These are phyloP conservation scores for Hygrocybe punicea DNA, from an alignment of 768 basidiomycete species.

Conservation along the genomic window DNA sequence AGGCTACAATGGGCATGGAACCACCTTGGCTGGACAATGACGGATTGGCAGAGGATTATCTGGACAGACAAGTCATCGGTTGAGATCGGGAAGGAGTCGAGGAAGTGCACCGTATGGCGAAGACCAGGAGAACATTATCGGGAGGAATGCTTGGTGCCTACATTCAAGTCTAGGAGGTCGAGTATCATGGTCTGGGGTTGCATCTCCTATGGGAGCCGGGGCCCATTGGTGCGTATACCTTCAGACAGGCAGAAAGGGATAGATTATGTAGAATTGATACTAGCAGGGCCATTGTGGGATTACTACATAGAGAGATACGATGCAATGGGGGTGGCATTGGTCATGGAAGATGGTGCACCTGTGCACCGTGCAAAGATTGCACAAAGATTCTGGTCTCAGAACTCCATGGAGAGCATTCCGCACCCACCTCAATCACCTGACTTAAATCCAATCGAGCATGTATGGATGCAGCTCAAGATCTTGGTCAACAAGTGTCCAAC, in stretches of 20 bases:
- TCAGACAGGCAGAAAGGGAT: not conserved
- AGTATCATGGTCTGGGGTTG: slow-evolving; percentile 7
- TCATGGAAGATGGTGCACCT: slow-evolving; percentile 5
- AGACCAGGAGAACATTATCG: not conserved
- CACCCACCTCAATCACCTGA: slow-evolving; percentile 17
- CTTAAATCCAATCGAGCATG: slow-evolving; percentile 28
- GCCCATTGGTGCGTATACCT: slow-evolving; percentile 1
- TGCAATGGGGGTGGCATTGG: not conserved
- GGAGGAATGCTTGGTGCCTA: slow-evolving; percentile 1
- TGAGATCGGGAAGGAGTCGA: slow-evolving; percentile 5
- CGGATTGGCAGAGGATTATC: slow-evolving; percentile 2
- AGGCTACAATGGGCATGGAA: not conserved
- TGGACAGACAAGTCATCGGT: slow-evolving; percentile 1
- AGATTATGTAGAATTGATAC: slow-evolving; percentile 3
- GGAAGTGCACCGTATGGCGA: slow-evolving; percentile 1
- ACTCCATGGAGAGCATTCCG: not conserved
- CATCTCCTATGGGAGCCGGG: slow-evolving; percentile 1
- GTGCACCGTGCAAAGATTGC: not conserved
- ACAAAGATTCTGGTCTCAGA: not conserved
- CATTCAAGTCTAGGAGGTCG: slow-evolving; percentile 4
- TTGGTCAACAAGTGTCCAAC: slow-evolving; percentile 4
- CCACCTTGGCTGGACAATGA: not conserved
- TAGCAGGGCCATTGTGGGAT: slow-evolving; percentile 1
- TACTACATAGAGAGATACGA: not conserved
- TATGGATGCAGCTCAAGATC: slow-evolving; percentile 22